Evolutionary conservation across 108 stramenopile genomes (phyloP).

Genomic region (Stephanodiscus triporus): DNA sequence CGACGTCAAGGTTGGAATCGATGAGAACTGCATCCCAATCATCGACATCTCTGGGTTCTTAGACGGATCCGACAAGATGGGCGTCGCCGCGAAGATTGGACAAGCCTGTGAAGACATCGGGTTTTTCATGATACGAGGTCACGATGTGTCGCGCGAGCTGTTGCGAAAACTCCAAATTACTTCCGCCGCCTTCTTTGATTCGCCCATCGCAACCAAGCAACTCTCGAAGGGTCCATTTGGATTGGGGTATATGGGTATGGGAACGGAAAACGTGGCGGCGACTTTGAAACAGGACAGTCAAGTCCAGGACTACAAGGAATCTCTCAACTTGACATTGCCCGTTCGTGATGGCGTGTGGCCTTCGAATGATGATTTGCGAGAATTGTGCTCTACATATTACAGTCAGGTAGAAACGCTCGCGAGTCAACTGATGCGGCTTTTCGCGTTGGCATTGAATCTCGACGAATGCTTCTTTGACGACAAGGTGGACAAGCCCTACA

Average conservation of each 20-base stretch:
- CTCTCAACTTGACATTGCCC: constrained; percentile 4
- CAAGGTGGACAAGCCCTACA: constrained; percentile 58
- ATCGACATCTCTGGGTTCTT: not conserved
- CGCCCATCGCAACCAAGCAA: too few relatives aligned
- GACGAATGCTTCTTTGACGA: constrained; percentile 57
- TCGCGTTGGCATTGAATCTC: constrained; percentile 75
- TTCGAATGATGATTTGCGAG: not conserved
- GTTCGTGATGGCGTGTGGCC: constrained; percentile 9
- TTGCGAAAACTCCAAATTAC: too few relatives aligned
- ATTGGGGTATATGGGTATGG: constrained; percentile 6
- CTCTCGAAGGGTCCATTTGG: constrained; percentile 1
- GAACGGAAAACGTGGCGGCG: constrained; percentile 14
- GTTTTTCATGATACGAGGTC: too few relatives aligned
- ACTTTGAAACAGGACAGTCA: not conserved
- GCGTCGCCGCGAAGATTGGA: too few relatives aligned
- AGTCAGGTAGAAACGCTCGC: constrained; percentile 72
- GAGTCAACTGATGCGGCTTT: constrained; percentile 49
- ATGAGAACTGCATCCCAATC: too few relatives aligned
- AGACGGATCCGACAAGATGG: not conserved
- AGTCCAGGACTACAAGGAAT: constrained; percentile 10
- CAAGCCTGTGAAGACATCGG: too few relatives aligned
- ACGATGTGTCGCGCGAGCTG: too few relatives aligned
- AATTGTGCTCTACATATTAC: constrained; percentile 57
- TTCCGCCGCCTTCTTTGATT: too few relatives aligned
- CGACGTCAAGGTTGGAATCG: too few relatives aligned